Evolutionary conservation across 441 rosid species (phyloP).

Genomic region (Flueggea neowawraea): DNA sequence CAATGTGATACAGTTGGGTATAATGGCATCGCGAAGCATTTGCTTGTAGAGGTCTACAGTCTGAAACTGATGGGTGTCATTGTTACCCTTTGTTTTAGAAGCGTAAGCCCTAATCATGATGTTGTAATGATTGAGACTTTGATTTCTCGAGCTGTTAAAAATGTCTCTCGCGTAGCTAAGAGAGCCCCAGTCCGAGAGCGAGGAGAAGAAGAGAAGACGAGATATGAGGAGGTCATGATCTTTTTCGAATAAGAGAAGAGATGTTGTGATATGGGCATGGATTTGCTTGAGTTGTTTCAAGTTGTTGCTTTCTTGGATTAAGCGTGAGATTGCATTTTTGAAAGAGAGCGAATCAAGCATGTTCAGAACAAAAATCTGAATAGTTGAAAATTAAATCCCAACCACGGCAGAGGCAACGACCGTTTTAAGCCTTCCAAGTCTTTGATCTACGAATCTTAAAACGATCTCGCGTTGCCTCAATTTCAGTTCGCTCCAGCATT

Average conservation of each 20-base stretch:
- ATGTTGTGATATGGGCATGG: constrained; percentile 39
- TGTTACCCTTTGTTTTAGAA: constrained; percentile 8
- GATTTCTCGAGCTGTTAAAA: constrained; percentile 26
- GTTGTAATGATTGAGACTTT: constrained; percentile 33
- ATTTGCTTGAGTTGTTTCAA: constrained; percentile 36
- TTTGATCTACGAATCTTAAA: too few species aligned
- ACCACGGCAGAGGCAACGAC: too few species aligned
- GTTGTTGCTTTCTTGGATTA: constrained; percentile 34
- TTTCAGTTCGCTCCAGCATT: too few species aligned
- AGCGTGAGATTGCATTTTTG: constrained; percentile 15
- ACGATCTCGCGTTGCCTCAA: too few species aligned
- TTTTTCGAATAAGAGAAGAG: constrained; percentile 15
- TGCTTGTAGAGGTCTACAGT: constrained; percentile 35
- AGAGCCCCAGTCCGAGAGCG: constrained; percentile 33
- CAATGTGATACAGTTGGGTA: constrained; percentile 46
- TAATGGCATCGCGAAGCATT: constrained; percentile 35
- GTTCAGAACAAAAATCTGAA: too few species aligned
- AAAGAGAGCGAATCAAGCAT: neutral
- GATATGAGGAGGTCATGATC: constrained; percentile 19
- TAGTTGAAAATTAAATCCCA: too few species aligned
- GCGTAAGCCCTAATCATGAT: constrained; percentile 53
- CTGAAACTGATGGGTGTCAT: constrained; percentile 3
- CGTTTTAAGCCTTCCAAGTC: too few species aligned
- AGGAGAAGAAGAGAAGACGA: constrained; percentile 47
- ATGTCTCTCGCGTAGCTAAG: constrained; percentile 33